phyloP scores from a whole-genome alignment of 2,329 filamentous ascomycete species.

The Epichloe elymi region DNA sequence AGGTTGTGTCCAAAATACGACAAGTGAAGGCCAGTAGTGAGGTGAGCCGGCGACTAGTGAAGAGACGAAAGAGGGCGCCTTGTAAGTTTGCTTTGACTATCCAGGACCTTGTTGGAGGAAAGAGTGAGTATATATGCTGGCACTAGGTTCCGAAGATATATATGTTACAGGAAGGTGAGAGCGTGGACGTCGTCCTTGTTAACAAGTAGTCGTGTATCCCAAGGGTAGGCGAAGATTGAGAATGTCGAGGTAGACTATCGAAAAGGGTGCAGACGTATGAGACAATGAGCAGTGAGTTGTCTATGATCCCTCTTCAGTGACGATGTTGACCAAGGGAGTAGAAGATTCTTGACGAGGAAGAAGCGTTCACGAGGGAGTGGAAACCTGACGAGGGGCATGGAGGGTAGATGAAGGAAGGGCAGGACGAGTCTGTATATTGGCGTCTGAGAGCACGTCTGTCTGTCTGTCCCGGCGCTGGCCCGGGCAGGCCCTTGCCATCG shows the following conservation, averaged over 20 bases:
- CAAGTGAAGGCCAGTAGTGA: neutral
- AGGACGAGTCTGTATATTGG: slow-evolving; percentile 4
- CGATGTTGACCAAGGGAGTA: slow-evolving; percentile 20
- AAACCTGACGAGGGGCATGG: slow-evolving; percentile 16
- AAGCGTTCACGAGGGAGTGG: slow-evolving; percentile 11
- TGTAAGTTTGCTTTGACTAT: neutral
- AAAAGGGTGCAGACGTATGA: slow-evolving; percentile 20
- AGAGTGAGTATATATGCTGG: neutral
- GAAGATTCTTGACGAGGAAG: slow-evolving; percentile 13
- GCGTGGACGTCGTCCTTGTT: slow-evolving; percentile 7
- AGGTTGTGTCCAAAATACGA: neutral
- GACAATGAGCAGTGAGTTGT: slow-evolving; percentile 18
- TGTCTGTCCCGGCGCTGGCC: slow-evolving; percentile 7
- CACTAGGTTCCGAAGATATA: neutral
- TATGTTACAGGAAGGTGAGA: neutral
- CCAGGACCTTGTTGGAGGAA: neutral
- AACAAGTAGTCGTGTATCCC: neutral
- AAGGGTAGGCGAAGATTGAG: slow-evolving; percentile 8
- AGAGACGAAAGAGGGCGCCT: neutral
- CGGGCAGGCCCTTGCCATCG: slow-evolving; percentile 8
- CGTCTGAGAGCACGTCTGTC: slow-evolving; percentile 6
- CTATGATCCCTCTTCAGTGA: slow-evolving; percentile 18
- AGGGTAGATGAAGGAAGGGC: slow-evolving; percentile 24
- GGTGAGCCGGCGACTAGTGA: neutral
- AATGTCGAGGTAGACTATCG: slow-evolving; percentile 13